phyloP scores from a whole-genome alignment of 225 moss, liverwort and hornwort genomes.

The Bryum argenteum region DNA sequence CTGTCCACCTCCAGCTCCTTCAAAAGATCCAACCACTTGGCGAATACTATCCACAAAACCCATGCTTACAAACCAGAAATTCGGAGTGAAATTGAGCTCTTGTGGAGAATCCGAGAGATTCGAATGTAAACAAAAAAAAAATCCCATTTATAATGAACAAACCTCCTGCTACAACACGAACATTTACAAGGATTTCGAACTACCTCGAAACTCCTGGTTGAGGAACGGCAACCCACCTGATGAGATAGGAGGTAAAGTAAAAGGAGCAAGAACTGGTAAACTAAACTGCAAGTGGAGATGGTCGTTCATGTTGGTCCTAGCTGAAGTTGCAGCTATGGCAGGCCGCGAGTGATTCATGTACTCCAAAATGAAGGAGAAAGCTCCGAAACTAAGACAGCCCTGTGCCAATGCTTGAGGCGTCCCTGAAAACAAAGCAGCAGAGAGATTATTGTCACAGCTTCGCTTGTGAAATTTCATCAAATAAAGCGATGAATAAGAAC shows the following conservation, averaged over 20 bases:
- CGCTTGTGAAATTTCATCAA: not conserved
- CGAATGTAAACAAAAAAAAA: not conserved
- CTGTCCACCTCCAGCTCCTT: too few species aligned
- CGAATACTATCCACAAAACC: too few species aligned
- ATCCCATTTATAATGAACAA: constrained; percentile 23
- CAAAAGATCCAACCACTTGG: too few species aligned
- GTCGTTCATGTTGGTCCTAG: constrained; percentile 34
- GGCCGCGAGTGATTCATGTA: constrained; percentile 71
- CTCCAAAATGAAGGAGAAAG: constrained; percentile 85
- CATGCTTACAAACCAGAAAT: too few species aligned
- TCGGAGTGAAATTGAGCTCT: too few species aligned
- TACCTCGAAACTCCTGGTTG: constrained; percentile 24
- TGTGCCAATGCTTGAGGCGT: constrained; percentile 86
- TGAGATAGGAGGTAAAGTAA: constrained; percentile 69
- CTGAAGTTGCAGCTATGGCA: constrained; percentile 59
- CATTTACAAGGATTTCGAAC: constrained; percentile 46
- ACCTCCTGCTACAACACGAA: constrained; percentile 18
- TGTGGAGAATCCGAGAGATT: not conserved
- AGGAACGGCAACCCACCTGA: constrained; percentile 44
- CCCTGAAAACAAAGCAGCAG: constrained; percentile 45
- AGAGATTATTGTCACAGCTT: not conserved
- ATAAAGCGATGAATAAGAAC: not conserved
- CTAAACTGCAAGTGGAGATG: constrained; percentile 48
- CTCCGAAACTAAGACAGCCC: constrained; percentile 93
- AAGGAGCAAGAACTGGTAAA: constrained; percentile 83